Evolutionary conservation across 208 protist species (phyloP).

Genomic region (Herpetomonas samuelpessoai): DNA sequence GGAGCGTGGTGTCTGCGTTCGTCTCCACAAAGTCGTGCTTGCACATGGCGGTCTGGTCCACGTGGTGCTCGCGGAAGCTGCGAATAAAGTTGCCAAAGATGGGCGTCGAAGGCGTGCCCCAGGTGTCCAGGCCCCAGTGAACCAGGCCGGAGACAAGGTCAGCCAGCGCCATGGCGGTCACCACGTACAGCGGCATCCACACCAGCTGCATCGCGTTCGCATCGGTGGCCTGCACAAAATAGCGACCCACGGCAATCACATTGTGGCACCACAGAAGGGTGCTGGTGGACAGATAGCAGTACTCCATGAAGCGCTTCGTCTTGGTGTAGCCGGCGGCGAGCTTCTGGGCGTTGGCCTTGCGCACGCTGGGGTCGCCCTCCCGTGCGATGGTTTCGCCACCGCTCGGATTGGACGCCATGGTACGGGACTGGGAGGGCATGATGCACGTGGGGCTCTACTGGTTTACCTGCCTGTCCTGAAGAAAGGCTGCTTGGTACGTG

Average conservation of each 20-base stretch:
- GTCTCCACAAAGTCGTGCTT: conserved; percentile 95
- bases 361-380: conserved; percentile 49
- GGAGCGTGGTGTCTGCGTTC: conserved; percentile 93
- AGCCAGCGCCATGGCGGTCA: conserved; percentile 79
- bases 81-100: conserved; percentile 93
- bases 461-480: too few relatives aligned
- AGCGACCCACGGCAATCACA: conserved; percentile 55
- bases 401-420: conserved; percentile 7
- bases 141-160: conserved; percentile 91
- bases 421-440: neutral
- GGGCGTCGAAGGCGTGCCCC: conserved; percentile 87
- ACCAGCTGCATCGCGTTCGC: conserved; percentile 60
- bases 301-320: conserved; percentile 82
- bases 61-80: conserved; percentile 95
- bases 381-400: conserved; percentile 33
- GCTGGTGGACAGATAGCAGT: conserved; percentile 65
- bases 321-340: conserved; percentile 82
- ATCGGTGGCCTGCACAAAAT: conserved; percentile 65
- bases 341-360: conserved; percentile 74
- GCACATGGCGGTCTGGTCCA: conserved; percentile 89
- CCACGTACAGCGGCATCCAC: conserved; percentile 65
- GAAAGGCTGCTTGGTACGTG: too few relatives aligned
- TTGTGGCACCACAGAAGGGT: conserved; percentile 61
- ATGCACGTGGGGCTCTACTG: too few relatives aligned
- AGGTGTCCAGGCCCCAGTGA: conserved; percentile 94